A percentile compares a stretch with the other conserved stretches of the same genome.
Evolutionary conservation across 2,329 filamentous ascomycete genomes (phyloP).

Genomic region (Aspergillus fijiensis): DNA sequence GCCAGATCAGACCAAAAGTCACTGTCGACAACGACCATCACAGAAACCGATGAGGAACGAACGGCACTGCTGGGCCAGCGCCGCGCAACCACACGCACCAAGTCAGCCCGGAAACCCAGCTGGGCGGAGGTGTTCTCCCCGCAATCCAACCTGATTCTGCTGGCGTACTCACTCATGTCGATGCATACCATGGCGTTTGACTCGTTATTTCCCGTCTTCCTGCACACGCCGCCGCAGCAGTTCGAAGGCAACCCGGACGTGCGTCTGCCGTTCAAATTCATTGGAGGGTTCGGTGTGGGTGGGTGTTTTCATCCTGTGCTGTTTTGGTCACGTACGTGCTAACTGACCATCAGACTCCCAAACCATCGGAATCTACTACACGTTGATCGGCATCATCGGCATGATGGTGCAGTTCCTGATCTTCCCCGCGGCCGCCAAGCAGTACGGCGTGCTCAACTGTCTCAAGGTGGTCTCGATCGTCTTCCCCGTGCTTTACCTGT

Average conservation of each 20-base stretch:
- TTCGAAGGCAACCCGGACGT: conserved; percentile 56
- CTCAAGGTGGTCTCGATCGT: conserved; percentile 65
- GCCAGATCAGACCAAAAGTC: conserved; percentile 21
- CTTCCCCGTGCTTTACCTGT: conserved; percentile 73
- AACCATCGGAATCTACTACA: conserved; percentile 82
- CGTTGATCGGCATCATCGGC: conserved; percentile 74
- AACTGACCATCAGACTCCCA: conserved; percentile 54
- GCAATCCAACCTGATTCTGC: conserved; percentile 72
- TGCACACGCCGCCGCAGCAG: conserved; percentile 68
- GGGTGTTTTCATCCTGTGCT: conserved; percentile 14
- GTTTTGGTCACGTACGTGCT: background rate
- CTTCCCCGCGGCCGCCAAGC: conserved; percentile 73
- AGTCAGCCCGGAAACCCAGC: conserved; percentile 34
- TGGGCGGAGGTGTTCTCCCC: conserved; percentile 68
- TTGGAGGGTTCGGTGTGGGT: conserved; percentile 72
- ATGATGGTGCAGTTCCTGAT: conserved; percentile 82
- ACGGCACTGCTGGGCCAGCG: conserved; percentile 33
- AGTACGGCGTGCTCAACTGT: conserved; percentile 72
- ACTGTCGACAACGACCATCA: background rate
- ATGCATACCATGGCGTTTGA: conserved; percentile 83
- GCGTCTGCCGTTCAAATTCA: conserved; percentile 74
- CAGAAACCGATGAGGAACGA: conserved; percentile 26
- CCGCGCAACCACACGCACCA: background rate
- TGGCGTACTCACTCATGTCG: conserved; percentile 77
- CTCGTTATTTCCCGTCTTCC: conserved; percentile 82